Evolutionary conservation across 257 asterid species (phyloP).

Genomic region (Dorcoceras hygrometricum): DNA sequence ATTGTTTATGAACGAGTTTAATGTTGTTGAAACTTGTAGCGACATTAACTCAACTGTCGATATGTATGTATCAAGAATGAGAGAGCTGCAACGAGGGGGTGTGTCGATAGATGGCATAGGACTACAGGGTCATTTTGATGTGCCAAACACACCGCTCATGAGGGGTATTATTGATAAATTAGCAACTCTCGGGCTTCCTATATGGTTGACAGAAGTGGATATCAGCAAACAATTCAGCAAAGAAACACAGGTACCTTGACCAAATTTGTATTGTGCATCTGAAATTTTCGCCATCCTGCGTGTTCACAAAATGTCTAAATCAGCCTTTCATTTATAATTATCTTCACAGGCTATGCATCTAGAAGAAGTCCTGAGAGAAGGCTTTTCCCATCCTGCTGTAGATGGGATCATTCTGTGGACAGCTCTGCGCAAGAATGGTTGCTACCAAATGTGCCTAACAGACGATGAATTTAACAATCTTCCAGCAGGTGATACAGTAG

Average conservation of each 20-base stretch:
- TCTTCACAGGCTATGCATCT: constrained; percentile 39
- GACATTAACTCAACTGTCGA: constrained; percentile 48
- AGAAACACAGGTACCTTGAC: constrained; percentile 23
- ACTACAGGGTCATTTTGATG: constrained; percentile 44
- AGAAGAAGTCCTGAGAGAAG: constrained; percentile 53
- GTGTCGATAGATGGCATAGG: constrained; percentile 45
- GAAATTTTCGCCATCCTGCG: not conserved
- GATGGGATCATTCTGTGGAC: constrained; percentile 57
- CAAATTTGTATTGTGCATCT: not conserved
- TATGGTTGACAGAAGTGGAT: constrained; percentile 56
- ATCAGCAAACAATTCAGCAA: constrained; percentile 32
- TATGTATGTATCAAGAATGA: constrained; percentile 32
- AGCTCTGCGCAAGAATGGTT: constrained; percentile 37
- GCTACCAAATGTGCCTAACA: constrained; percentile 64
- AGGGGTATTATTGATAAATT: constrained; percentile 48
- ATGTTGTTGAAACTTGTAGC: constrained; percentile 45
- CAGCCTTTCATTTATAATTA: not conserved
- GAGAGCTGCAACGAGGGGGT: constrained; percentile 36
- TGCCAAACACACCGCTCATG: constrained; percentile 49
- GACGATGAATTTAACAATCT: constrained; percentile 42
- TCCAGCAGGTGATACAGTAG: constrained; percentile 52
- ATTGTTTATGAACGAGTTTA: constrained; percentile 46
- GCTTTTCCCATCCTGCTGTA: constrained; percentile 50
- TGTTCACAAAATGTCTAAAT: not conserved
- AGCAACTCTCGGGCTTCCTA: constrained; percentile 44